phyloP scores from a whole-genome alignment of 192 early-diverging fungal genomes.

The Backusella macrospora region DNA sequence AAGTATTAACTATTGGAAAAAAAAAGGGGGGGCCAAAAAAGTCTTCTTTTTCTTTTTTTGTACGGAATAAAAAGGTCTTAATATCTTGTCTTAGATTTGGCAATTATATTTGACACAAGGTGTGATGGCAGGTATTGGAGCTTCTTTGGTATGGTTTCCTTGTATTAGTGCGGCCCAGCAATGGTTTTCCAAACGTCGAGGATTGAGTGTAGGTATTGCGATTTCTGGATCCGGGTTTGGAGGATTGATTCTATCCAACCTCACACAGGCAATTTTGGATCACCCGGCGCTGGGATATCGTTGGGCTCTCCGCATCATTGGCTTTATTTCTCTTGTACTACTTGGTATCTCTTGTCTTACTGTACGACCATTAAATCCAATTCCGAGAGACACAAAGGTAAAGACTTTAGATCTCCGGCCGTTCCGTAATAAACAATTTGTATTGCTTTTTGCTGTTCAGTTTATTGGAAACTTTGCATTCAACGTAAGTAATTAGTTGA shows the following conservation, averaged over 20 bases:
- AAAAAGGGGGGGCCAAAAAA: no score
- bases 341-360: conserved; percentile 9
- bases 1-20: no score
- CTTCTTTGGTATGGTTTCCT: conserved; percentile 27
- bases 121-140: conserved; percentile 45
- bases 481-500: conserved; percentile 14
- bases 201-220: conserved; percentile 73
- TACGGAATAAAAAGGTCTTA: no score
- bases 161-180: conserved; percentile 43
- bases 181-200: conserved; percentile 68
- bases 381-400: conserved; percentile 15
- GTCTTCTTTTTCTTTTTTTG: not conserved
- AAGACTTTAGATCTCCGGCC: conserved; percentile 20
- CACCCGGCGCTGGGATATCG: conserved; percentile 13
- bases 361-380: conserved; percentile 25
- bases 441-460: conserved; percentile 24
- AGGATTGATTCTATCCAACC: conserved; percentile 33
- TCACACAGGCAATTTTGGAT: conserved; percentile 20
- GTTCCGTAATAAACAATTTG: conserved; percentile 25
- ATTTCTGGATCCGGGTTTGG: conserved; percentile 75
- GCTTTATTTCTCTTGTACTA: conserved; percentile 28
- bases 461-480: conserved; percentile 28
- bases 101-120: conserved; percentile 53
- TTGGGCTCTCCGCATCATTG: conserved; percentile 36
- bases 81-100: conserved; percentile 35